These are phyloP conservation scores for Drechslerella dactyloides DNA, from an alignment of 2,329 filamentous ascomycete genomes.

Conservation along the genomic window DNA sequence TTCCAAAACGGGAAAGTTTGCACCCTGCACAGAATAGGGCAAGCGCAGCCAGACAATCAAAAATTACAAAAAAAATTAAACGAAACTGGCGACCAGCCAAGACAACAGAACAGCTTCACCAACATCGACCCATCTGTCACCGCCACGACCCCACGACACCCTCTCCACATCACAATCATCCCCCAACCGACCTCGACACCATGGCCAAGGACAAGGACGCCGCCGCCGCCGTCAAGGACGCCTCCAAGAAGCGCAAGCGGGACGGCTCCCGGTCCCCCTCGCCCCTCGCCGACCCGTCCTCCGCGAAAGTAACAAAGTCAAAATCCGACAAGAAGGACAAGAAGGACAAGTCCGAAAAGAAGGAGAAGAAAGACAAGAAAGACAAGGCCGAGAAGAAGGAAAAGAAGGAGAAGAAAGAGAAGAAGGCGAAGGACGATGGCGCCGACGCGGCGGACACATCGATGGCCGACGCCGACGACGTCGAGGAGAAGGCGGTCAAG, in stretches of 20 bases:
- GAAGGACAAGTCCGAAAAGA: conserved; percentile 59
- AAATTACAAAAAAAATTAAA: conserved; percentile 28
- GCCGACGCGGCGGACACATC: conserved; percentile 62
- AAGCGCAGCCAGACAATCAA: conserved; percentile 19
- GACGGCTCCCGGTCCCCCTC: conserved; percentile 49
- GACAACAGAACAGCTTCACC: conserved; percentile 10
- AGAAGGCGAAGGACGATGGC: conserved; percentile 59
- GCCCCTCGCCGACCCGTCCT: conserved; percentile 55
- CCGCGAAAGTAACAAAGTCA: conserved; percentile 57
- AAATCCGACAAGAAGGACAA: conserved; percentile 58
- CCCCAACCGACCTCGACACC: conserved; percentile 9
- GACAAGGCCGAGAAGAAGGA: conserved; percentile 72
- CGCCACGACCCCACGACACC: conserved; percentile 27
- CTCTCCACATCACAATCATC: conserved; percentile 23
- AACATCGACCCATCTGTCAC: conserved; percentile 33
- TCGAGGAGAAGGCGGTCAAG: conserved; percentile 61
- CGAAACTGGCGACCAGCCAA: conserved; percentile 35
- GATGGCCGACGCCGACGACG: conserved; percentile 60
- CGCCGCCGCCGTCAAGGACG: conserved; percentile 45
- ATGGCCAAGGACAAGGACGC: conserved; percentile 52
- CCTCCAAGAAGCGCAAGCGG: conserved; percentile 53
- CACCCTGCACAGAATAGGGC: neutral
- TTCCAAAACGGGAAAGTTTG: conserved; percentile 36
- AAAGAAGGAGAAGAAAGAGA: conserved; percentile 64
- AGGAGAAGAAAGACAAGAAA: conserved; percentile 67